phyloP scores from a whole-genome alignment of 2,329 filamentous ascomycete genomes.

The Shiraia sp. region DNA sequence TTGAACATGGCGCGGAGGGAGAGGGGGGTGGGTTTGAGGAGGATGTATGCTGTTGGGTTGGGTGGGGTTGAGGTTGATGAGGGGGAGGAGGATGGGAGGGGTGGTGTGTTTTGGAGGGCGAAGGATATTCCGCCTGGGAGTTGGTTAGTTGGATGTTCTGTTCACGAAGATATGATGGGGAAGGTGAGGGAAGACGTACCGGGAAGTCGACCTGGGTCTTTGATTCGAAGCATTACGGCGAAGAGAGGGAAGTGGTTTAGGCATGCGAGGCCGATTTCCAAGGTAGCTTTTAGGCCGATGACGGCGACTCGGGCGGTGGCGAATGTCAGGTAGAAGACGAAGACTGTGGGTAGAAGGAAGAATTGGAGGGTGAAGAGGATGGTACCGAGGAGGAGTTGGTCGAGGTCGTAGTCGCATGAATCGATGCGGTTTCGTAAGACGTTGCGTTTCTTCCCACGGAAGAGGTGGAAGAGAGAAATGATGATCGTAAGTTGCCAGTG shows the following conservation, averaged over 20 bases:
- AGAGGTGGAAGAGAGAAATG: constrained; percentile 96
- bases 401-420: constrained; percentile 97
- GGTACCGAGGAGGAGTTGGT: constrained; percentile 93
- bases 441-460: constrained; percentile 97
- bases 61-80: constrained; percentile 33
- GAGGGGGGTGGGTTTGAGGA: constrained; percentile 71
- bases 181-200: too few species aligned
- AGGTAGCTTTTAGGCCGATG: constrained; percentile 85
- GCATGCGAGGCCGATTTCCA: constrained; percentile 91
- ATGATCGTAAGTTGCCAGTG: constrained; percentile 99
- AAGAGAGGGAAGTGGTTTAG: constrained; percentile 98
- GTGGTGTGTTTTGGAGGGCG: constrained; percentile 83
- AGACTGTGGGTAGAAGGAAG: constrained; percentile 90
- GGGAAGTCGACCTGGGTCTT: constrained; percentile 87
- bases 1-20: constrained; percentile 93
- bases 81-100: too few species aligned
- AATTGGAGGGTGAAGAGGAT: constrained; percentile 95
- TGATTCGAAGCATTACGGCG: constrained; percentile 91
- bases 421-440: constrained; percentile 96
- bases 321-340: constrained; percentile 97
- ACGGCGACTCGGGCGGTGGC: constrained; percentile 93
- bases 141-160: not conserved
- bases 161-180: not conserved
- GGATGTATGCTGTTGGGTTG: constrained; percentile 43
- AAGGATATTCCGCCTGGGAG: constrained; percentile 75